A percentile compares a stretch with the other conserved stretches of the same genome.
These are phyloP conservation scores for Mitragyna speciosa DNA, from an alignment of 257 asterid species.

Conservation along the genomic window DNA sequence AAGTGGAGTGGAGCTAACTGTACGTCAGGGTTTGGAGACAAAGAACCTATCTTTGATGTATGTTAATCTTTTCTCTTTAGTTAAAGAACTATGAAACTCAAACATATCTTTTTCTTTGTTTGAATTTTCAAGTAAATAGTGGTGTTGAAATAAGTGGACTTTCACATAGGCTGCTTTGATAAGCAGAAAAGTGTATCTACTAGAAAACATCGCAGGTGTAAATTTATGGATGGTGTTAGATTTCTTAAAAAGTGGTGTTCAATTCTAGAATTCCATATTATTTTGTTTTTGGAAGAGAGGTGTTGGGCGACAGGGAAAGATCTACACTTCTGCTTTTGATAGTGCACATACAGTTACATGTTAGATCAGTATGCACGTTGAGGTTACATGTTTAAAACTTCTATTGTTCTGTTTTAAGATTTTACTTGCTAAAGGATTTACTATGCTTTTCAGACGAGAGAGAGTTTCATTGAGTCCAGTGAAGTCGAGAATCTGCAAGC, in stretches of 20 bases:
- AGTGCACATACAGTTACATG: neutral
- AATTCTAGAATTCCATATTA: neutral
- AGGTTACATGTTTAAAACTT: neutral
- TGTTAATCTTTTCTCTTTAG: slow-evolving; percentile 30
- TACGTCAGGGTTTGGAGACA: slow-evolving; percentile 66
- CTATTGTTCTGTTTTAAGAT: slow-evolving; percentile 5
- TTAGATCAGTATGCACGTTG: neutral
- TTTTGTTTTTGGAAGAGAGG: neutral
- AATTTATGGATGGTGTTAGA: neutral
- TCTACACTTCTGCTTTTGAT: neutral
- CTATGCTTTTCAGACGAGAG: slow-evolving; percentile 70
- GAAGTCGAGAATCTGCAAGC: slow-evolving; percentile 80
- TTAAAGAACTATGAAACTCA: neutral
- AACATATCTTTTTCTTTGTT: neutral
- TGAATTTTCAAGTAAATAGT: neutral
- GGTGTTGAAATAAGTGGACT: no score
- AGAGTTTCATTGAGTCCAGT: slow-evolving; percentile 83
- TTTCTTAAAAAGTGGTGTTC: neutral
- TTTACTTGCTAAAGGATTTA: slow-evolving; percentile 13
- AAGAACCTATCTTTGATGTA: slow-evolving; percentile 66
- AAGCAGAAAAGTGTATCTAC: neutral
- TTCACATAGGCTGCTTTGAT: no score
- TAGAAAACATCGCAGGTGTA: neutral
- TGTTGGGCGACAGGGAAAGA: neutral
- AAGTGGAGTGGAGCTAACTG: slow-evolving; percentile 68